Conservation (phyloP, 2,329 filamentous ascomycete species). For the Trichoderma sp. region DNA sequence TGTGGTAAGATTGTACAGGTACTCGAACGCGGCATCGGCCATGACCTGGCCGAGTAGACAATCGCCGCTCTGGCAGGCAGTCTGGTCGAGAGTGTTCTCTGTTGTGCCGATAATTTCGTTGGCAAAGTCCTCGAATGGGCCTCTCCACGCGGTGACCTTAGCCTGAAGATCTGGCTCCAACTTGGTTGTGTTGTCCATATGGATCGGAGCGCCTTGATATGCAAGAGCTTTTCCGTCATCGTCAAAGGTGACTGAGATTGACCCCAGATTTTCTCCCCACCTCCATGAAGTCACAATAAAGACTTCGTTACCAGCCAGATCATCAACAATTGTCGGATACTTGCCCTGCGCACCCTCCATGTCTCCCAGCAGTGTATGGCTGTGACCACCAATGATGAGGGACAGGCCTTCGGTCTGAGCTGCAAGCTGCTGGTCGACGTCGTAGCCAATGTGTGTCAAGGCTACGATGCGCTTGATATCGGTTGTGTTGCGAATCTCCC, state of each 20-base stretch:
- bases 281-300: conserved; percentile 66
- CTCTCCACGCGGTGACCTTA: conserved; percentile 57
- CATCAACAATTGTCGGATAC: conserved; percentile 62
- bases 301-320: conserved; percentile 62
- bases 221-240: conserved; percentile 56
- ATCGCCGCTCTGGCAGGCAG: conserved; percentile 55
- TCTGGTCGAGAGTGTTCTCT: conserved; percentile 57
- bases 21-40: conserved; percentile 59
- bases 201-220: conserved; percentile 63
- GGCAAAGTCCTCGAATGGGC: conserved; percentile 59
- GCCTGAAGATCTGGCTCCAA: conserved; percentile 56
- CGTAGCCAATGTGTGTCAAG: conserved; percentile 66
- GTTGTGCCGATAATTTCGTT: conserved; percentile 55
- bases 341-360: conserved; percentile 56
- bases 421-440: conserved; percentile 60
- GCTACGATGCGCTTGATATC: conserved; percentile 63
- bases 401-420: conserved; percentile 59
- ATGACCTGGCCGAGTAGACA: conserved; percentile 57
- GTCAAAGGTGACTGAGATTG: conserved; percentile 65
- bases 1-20: conserved; percentile 49
- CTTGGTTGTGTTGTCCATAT: conserved; percentile 58
- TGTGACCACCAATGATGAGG: conserved; percentile 65
- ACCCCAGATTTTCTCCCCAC: conserved; percentile 67
- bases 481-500: conserved; percentile 59
- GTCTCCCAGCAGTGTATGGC: conserved; percentile 58